Evolutionary conservation across 2,329 filamentous ascomycete genomes (phyloP), one percentile per base, ranked within the genome.

Genomic region (Ophiosphaerella korrae): DNA sequence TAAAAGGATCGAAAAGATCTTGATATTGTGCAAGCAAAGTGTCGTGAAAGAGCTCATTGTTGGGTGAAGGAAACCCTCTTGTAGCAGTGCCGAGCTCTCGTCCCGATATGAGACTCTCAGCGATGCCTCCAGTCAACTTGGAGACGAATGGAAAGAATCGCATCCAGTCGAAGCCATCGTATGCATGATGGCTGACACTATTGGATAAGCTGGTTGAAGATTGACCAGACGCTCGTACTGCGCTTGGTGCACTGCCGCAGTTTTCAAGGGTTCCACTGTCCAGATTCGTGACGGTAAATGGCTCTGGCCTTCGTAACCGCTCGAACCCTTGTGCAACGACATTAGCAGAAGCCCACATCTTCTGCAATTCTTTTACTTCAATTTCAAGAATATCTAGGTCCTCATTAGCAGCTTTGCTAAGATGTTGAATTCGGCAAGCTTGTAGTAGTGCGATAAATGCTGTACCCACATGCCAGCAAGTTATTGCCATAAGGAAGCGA

Each of bases 291-390:
- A n/a, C 13, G 32, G 34, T 9, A 16, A 40, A 11, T 3, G 12
- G n/a, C 13, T 48, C 49, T 4, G 58, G 42, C 38, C 52, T 50
- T 9, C 61, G 56, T 24, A 64, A 50, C 18, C 61, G 52, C 26
- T 62, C 53, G 16, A 64, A 62, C 13, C 61, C 61, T 41, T 56
- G 52, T 11, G 48, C 51, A 21, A 64, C 53, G 21, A 64, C 58
- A 42, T 62, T 62, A 13, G 61, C 61, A 2, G 61, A 60, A 34
- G 58, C 61, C 61, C 61, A 64, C 61, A 62, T 64, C 36, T 58
- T 57, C 32, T 62, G 58, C 31, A 64, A 42, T 29, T 64, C 54
- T 48, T 55, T 60, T 35, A 53, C 53, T n/a, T 54, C 52, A 23
- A 57, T 54, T 2, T 24, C 29, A 2, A 64, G 52, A 11, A 64